Evolutionary conservation across 1,284 basidiomycete species (phyloP), one percentile per base, ranked within the genome.

Genomic region (Cryptococcus sp.): DNA sequence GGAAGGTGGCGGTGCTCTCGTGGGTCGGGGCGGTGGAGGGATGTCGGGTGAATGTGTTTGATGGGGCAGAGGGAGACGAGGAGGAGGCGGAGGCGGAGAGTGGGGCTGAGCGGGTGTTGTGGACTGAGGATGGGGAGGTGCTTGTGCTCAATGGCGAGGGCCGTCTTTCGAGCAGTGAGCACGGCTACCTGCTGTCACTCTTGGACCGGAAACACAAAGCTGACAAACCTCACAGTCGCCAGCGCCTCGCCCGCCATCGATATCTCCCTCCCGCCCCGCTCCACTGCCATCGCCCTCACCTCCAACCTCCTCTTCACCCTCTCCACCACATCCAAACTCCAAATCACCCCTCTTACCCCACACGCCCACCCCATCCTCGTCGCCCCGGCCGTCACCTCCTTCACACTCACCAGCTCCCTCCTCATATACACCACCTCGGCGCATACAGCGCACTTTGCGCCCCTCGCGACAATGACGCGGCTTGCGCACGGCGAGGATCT

Each of bases 351-450:
- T 3, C 68, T 73, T 9, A 50, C 68, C 6, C 60, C 65, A 1
- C 59, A 54, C 36, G 40, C 61, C 21, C 46, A 50, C 0, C 20
- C 57, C 0, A 70, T 62, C 61, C 76, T 28, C 61, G 59, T 82
- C 2, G 83, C 87, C 1, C 77, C 80, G 2, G 86, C 86, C 58
- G 85, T 81, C 20, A 94, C 85, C 21, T 97, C 94, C 0, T 91
- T 94, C 76, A 82, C 83, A 0, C 64, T 89, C n/a, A 86, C 89
- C 0, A 84, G 87, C 7, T 83, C 85, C 15, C 93, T 92, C 71
- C 78, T 97, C 36, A 87, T 96, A 46, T 96, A 86, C 78, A 93
- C 91, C 1, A 92, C 90, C 0, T 85, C 85, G 4, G 78, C 89
- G 0, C 95, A 98, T 69, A 85, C 89, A 47, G 87, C 85, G 0